Evolutionary conservation across 345 rosid species (phyloP).

Genomic region (Geranium rotundifolium): DNA sequence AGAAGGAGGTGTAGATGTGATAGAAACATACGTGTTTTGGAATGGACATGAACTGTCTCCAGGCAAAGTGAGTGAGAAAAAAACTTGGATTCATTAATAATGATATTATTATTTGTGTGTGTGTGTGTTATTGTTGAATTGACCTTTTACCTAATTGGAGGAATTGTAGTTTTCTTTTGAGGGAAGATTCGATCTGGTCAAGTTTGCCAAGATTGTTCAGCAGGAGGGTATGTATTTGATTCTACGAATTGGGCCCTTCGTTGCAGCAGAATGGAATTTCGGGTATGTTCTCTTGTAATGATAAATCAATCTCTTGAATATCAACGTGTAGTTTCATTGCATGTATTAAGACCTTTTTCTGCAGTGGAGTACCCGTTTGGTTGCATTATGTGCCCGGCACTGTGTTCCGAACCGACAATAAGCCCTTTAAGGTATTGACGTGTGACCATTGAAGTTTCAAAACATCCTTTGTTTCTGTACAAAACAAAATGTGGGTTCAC

Average conservation of each 20-base stretch:
- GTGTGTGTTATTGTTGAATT: not conserved
- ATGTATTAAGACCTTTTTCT: slow-evolving; percentile 2
- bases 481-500: not conserved
- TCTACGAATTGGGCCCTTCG: slow-evolving; percentile 90
- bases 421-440: slow-evolving; percentile 61
- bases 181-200: slow-evolving; percentile 77
- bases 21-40: slow-evolving; percentile 94
- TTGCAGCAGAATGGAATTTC: slow-evolving; percentile 88
- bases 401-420: slow-evolving; percentile 69
- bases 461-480: not conserved
- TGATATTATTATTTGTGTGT: not conserved
- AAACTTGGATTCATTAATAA: not conserved
- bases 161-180: slow-evolving; percentile 56
- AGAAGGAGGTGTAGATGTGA: slow-evolving; percentile 72
- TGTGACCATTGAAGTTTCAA: slow-evolving; percentile 2
- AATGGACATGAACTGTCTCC: slow-evolving; percentile 82
- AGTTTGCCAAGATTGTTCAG: slow-evolving; percentile 78
- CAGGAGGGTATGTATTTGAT: slow-evolving; percentile 82
- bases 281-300: slow-evolving; percentile 34
- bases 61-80: slow-evolving; percentile 37
- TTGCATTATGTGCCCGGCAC: slow-evolving; percentile 81
- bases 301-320: not conserved
- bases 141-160: slow-evolving; percentile 2
- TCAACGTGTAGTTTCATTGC: not conserved
- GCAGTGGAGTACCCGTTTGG: slow-evolving; percentile 87